Evolutionary conservation across 306 rosid species (phyloP), one percentile per base, ranked within the genome.

Genomic region (Citrullus colocynthis): DNA sequence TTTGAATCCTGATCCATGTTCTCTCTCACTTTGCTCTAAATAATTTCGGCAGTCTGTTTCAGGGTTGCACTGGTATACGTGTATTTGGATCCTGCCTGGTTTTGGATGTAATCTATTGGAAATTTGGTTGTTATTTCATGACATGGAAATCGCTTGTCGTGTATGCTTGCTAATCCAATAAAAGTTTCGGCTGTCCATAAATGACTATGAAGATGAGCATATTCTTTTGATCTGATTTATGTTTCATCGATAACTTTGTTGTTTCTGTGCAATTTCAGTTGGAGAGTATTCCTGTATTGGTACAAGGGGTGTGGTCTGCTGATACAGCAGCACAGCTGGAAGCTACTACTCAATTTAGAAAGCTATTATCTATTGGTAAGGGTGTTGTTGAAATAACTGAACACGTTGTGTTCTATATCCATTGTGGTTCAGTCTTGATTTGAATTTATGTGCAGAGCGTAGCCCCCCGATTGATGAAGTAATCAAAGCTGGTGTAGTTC

Each of bases 401-500:
- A 71, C 2, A 37, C 76, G 15, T 45, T 21, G 7, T 67, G 51
- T 67, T n/a, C 72, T 42, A 10, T 14, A 42, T 71, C 21, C 39
- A 21, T 0, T 21, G 76, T 48, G 39, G 36, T 48, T 71, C 59
- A 49, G 36, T 71, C 76, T 70, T 15, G 76, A 71, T 49, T 72
- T 72, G 77, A 30, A 21, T 30, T 72, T 24, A 72, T 49, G 16
- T 64, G 60, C 80, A 90, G 94, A 88, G 67, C 82, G 90, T 5
- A 88, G 91, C 79, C 93, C 93, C 59, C 93, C 93, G 3, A 89
- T 89, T 73, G 93, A 89, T 80, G 93, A 89, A 86, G 93, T 89
- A 52, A 89, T 89, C 72, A 90, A 89, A 79, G 84, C 93, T 30
- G 93, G 93, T 21, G 93, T 87, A 77, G 90, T 89, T 64, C 93